Conservation (phyloP, 805 yeast genomes). For the Suhomyces vadensis region DNA sequence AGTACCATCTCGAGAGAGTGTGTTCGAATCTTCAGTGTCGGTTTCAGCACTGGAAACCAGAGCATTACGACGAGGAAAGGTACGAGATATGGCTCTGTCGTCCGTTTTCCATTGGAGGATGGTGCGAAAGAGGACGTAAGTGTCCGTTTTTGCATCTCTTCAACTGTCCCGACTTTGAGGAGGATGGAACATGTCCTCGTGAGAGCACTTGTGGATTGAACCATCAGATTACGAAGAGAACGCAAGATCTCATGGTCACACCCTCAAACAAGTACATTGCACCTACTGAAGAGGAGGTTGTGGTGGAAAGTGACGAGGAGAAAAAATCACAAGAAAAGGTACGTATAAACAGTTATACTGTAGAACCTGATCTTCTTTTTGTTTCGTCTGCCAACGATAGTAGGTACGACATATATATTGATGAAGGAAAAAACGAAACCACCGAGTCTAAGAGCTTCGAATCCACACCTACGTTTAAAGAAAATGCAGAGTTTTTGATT, state of each 20-base stretch:
- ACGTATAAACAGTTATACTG: conserved; percentile 35
- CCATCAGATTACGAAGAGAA: conserved; percentile 41
- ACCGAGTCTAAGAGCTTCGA: not conserved
- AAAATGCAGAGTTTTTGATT: conserved; percentile 20
- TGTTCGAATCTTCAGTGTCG: conserved; percentile 51
- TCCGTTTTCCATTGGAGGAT: conserved; percentile 67
- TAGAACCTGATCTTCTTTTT: conserved; percentile 30
- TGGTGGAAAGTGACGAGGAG: conserved; percentile 21
- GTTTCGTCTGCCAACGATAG: conserved; percentile 17
- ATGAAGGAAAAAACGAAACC: conserved; percentile 9
- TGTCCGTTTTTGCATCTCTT: conserved; percentile 60
- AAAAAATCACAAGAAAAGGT: conserved; percentile 1
- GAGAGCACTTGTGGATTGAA: conserved; percentile 52
- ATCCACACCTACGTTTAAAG: conserved; percentile 9
- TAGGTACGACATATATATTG: conserved; percentile 28
- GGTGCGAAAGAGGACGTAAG: conserved; percentile 58
- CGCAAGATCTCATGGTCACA: conserved; percentile 26
- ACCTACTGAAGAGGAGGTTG: conserved; percentile 15
- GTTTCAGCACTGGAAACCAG: conserved; percentile 48
- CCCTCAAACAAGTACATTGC: conserved; percentile 16
- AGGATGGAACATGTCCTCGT: conserved; percentile 57
- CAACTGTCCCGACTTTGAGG: conserved; percentile 73
- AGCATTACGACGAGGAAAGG: conserved; percentile 46
- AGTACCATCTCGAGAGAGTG: conserved; percentile 24
- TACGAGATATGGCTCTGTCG: conserved; percentile 55